Percentiles rank a stretch among this genome's conserved stretches.
Evolutionary conservation across 257 asterid species (phyloP).

Genomic region (Przewalskia tangutica): DNA sequence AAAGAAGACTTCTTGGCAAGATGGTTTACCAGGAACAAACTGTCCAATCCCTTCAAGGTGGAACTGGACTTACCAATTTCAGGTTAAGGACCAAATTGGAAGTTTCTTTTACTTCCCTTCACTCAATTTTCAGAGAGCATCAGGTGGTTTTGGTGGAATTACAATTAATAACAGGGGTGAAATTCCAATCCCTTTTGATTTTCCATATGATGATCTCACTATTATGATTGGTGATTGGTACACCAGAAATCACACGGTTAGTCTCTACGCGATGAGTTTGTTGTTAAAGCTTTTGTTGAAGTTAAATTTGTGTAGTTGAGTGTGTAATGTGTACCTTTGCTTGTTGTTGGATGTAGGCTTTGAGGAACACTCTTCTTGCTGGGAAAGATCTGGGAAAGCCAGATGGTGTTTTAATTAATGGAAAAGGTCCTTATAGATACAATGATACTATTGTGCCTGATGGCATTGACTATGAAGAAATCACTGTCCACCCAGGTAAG

Average conservation of each 20-base stretch:
- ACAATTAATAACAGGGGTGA: constrained; percentile 52
- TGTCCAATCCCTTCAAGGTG: constrained; percentile 95
- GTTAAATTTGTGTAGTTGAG: neutral
- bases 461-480: constrained; percentile 67
- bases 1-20: constrained; percentile 88
- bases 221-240: constrained; percentile 89
- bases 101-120: constrained; percentile 94
- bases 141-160: constrained; percentile 80
- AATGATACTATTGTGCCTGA: constrained; percentile 75
- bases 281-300: neutral
- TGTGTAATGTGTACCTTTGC: neutral
- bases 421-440: constrained; percentile 91
- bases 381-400: constrained; percentile 92
- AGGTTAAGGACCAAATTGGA: constrained; percentile 92
- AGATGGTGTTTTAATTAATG: constrained; percentile 90
- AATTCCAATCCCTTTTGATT: constrained; percentile 75
- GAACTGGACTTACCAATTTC: constrained; percentile 97
- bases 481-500: constrained; percentile 75
- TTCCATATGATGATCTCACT: constrained; percentile 75
- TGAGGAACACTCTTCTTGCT: constrained; percentile 58
- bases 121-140: constrained; percentile 73
- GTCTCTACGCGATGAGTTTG: constrained; percentile 14
- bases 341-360: constrained; percentile 42
- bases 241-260: constrained; percentile 79
- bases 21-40: constrained; percentile 82